These are phyloP conservation scores for Anthoceros angustus DNA, from an alignment of 225 moss, liverwort and hornwort genomes.

Conservation along the genomic window DNA sequence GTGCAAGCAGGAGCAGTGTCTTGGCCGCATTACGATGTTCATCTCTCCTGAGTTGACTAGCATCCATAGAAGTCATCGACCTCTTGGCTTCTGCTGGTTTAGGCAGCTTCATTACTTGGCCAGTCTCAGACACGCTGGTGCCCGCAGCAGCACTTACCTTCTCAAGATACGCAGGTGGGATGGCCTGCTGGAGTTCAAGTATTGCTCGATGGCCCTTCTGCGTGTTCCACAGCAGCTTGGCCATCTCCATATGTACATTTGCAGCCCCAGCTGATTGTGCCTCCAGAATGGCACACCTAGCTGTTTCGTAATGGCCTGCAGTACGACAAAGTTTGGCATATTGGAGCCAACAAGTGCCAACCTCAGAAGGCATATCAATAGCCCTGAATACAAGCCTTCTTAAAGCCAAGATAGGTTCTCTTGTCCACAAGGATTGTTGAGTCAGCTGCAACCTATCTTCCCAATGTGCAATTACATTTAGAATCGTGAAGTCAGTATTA, in stretches of 20 bases:
- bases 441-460: constrained; percentile 87
- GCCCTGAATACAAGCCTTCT: constrained; percentile 71
- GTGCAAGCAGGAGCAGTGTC: constrained; percentile 70
- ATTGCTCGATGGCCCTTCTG: constrained; percentile 91
- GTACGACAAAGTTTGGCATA: constrained; percentile 94
- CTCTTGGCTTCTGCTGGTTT: constrained; percentile 12
- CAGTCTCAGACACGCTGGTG: neutral
- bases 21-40: constrained; percentile 79
- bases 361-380: constrained; percentile 65
- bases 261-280: constrained; percentile 82
- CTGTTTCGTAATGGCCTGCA: constrained; percentile 96
- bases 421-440: constrained; percentile 87
- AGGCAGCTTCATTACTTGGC: neutral
- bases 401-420: constrained; percentile 88
- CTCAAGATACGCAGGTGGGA: neutral
- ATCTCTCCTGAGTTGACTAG: constrained; percentile 60
- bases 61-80: no score
- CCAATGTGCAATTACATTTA: constrained; percentile 82
- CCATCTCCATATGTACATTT: constrained; percentile 98
- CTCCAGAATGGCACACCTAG: constrained; percentile 85
- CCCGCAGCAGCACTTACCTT: neutral
- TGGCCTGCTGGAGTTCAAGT: constrained; percentile 78
- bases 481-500: constrained; percentile 35
- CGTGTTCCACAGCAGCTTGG: constrained; percentile 95
- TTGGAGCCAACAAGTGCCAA: constrained; percentile 96